A percentile compares a stretch with the other conserved stretches of the same genome.
Evolutionary conservation across 2,329 filamentous ascomycete genomes (phyloP).

Genomic region (Pseudocercospora cruenta): DNA sequence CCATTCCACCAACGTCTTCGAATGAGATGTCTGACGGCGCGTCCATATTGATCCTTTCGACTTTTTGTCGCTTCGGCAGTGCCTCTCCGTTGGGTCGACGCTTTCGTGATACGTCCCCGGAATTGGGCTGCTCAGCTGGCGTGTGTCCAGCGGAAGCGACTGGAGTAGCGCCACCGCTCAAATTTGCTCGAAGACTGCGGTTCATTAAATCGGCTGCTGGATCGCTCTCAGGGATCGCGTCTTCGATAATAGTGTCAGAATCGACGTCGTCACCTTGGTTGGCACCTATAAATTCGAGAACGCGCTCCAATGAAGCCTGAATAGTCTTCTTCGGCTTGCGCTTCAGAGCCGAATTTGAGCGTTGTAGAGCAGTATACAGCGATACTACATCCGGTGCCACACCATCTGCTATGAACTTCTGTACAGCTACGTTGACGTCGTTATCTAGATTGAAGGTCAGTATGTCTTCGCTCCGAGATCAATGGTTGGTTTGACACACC

Average conservation of each 20-base stretch:
- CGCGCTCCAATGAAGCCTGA: constrained; percentile 83
- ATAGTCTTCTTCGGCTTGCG: constrained; percentile 79
- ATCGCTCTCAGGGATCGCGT: constrained; percentile 35
- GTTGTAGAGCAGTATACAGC: constrained; percentile 79
- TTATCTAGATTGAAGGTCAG: constrained; percentile 39
- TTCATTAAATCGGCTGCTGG: constrained; percentile 61
- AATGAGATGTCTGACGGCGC: constrained; percentile 70
- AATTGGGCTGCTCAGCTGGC: constrained; percentile 24
- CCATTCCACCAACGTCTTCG: constrained; percentile 75
- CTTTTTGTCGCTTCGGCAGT: constrained; percentile 66
- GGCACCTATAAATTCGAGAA: constrained; percentile 70
- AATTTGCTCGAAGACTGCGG: constrained; percentile 49
- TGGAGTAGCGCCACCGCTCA: constrained; percentile 8
- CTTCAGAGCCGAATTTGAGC: constrained; percentile 84
- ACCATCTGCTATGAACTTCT: constrained; percentile 35
- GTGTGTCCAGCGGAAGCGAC: neutral
- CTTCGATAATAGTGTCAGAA: constrained; percentile 56
- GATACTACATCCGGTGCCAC: constrained; percentile 28
- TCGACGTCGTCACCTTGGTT: constrained; percentile 62
- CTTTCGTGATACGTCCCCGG: constrained; percentile 48
- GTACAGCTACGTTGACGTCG: constrained; percentile 59
- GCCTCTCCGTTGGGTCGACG: constrained; percentile 68
- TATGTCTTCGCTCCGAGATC: neutral
- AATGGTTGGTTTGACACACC: neutral
- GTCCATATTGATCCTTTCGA: constrained; percentile 34